Conservation (phyloP, 257 asterid species). For the Solanum medicagineum region DNA sequence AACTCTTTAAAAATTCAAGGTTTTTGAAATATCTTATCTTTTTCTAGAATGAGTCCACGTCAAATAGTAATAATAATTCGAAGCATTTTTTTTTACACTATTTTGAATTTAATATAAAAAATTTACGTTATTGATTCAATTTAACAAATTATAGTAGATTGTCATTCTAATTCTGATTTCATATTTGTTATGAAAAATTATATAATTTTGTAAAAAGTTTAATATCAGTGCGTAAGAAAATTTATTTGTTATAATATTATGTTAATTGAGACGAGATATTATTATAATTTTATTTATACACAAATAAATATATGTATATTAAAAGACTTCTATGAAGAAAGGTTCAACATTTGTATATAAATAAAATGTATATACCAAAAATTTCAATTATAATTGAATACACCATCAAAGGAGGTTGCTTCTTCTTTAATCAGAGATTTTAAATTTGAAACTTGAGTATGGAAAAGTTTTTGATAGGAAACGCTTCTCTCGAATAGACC, state of each 20-base stretch:
- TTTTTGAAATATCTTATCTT: no score
- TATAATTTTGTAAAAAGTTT: background rate
- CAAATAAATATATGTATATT: background rate
- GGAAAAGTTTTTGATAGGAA: no score
- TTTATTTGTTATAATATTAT: background rate
- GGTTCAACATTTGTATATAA: background rate
- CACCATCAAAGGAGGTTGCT: no score
- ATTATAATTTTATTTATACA: background rate
- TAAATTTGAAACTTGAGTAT: no score
- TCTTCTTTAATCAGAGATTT: no score
- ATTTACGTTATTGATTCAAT: background rate
- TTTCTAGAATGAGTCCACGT: no score
- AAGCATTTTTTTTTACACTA: no score
- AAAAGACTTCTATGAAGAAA: background rate
- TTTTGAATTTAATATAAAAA: background rate
- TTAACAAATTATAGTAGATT: background rate
- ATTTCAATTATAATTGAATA: background rate
- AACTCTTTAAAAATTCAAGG: background rate
- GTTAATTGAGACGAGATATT: background rate
- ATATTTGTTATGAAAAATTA: background rate
- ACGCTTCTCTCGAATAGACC: rapidly evolving
- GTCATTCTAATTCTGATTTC: background rate
- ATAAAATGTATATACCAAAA: background rate
- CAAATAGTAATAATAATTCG: no score
- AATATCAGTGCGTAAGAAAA: background rate